A percentile compares a stretch with the other conserved stretches of the same genome.
Evolutionary conservation across 2,329 filamentous ascomycete species (phyloP).

Genomic region (Sphaerulina vaccinii): DNA sequence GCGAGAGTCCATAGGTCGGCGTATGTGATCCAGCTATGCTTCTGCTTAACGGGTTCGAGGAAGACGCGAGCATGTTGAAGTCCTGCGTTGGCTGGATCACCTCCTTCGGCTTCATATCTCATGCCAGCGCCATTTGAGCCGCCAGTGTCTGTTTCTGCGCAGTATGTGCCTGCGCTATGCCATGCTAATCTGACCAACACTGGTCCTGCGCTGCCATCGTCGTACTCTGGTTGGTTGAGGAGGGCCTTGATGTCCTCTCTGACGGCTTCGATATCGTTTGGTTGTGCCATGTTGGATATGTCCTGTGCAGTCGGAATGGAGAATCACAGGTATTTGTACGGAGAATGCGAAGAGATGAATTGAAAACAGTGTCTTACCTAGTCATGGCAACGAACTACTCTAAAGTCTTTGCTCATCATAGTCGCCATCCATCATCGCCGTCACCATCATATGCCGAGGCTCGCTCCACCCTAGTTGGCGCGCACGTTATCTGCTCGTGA

Average conservation of each 20-base stretch:
- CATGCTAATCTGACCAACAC: conserved; percentile 64
- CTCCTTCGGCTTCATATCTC: conserved; percentile 64
- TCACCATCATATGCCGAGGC: neutral
- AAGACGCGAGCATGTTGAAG: conserved; percentile 63
- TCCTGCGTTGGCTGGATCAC: conserved; percentile 64
- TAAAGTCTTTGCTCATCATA: neutral
- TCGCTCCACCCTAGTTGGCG: neutral
- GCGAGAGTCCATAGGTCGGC: conserved; percentile 65
- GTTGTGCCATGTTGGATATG: conserved; percentile 20
- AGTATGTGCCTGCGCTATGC: conserved; percentile 65
- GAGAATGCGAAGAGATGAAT: neutral
- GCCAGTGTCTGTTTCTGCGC: conserved; percentile 58
- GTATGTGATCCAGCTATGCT: conserved; percentile 64
- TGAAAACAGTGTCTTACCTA: neutral
- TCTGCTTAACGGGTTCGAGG: conserved; percentile 60
- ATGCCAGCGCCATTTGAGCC: conserved; percentile 66
- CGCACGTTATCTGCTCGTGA: neutral
- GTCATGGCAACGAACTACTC: neutral
- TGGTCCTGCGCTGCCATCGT: conserved; percentile 64
- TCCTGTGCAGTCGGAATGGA: no score
- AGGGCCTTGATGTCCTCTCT: conserved; percentile 44
- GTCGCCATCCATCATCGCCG: neutral
- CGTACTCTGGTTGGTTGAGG: conserved; percentile 55
- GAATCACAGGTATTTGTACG: no score
- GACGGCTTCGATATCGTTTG: conserved; percentile 46